Evolutionary conservation across 352 stramenopile species (phyloP), one percentile per base, ranked within the genome.

Genomic region (Peronospora farinosa): DNA sequence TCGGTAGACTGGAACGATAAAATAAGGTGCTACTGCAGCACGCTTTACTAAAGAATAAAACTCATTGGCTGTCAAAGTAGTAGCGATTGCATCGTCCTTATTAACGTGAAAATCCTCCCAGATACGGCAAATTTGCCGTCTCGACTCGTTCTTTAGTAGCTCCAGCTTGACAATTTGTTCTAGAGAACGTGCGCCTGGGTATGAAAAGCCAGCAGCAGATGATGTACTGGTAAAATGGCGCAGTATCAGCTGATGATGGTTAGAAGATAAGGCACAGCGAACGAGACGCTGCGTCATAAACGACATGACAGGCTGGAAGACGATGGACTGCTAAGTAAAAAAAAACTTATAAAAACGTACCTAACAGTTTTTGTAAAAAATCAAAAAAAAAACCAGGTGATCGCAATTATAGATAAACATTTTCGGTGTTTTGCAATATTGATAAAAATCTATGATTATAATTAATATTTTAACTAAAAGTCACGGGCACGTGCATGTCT

Each of bases 111-210:
- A 92, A 16, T 92, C 62, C 17, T 74, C 64, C 84, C 84, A 95
- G 38, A 95, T 91, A 40, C 51, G 47, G 32, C 55, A 44, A 60
- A 95, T 92, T 42, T 75, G 57, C 13, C 64, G 54, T 11, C 63
- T 50, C 36, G 74, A 51, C 51, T 95, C 83, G 47, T 73, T 69
- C 57, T 84, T 65, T 30, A 95, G 66, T 42, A 90, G 64, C 55
- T 91, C 82, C 17, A 93, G 45, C 70, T 92, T 91, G 40, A 93
- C 82, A 33, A 93, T 77, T 56, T 92, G 77, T 47, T 87, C 69
- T 50, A 95, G 67, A 32, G 74, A 68, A 1, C 81, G 77, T 8
- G 84, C 77, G 4, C 83, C 80, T 23, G 84, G 84, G 46, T 88
- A 94, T 33, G 84, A 93, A 47, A 95, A 95, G 11, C 84, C 82